Conservation (phyloP, 331 rosid species). For the Cydonia oblonga region DNA sequence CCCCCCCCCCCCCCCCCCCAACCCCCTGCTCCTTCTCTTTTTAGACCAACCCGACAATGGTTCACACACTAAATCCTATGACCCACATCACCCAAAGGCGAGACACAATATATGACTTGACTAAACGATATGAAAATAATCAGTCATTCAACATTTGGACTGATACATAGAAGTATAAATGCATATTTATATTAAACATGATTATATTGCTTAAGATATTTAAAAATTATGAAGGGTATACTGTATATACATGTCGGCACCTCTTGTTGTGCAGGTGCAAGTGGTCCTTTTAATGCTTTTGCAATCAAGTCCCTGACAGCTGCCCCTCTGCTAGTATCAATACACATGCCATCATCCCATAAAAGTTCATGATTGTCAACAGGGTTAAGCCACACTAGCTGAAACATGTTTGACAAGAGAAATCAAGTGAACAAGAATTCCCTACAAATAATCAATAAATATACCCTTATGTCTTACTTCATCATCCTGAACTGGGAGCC, state of each 20-base stretch:
- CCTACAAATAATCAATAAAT: neutral
- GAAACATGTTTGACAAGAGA: slow-evolving; percentile 31
- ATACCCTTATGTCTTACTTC: slow-evolving; percentile 42
- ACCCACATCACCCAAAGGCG: neutral
- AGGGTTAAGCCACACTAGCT: slow-evolving; percentile 94
- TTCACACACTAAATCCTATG: neutral
- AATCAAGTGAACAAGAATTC: slow-evolving; percentile 17
- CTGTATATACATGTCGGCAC: slow-evolving; percentile 17
- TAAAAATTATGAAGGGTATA: neutral
- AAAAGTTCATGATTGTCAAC: slow-evolving; percentile 73
- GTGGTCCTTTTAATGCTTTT: slow-evolving; percentile 88
- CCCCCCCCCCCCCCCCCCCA: neutral
- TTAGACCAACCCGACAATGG: neutral
- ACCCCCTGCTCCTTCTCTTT: neutral
- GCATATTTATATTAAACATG: neutral
- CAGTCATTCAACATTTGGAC: neutral
- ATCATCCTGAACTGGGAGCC: slow-evolving; percentile 71
- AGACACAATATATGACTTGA: neutral
- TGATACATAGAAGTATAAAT: neutral
- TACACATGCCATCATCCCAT: slow-evolving; percentile 95
- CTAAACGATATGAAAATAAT: neutral
- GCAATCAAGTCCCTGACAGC: slow-evolving; percentile 82
- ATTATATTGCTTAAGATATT: neutral
- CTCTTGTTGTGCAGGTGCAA: slow-evolving; percentile 85
- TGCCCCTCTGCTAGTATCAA: slow-evolving; percentile 89